Evolutionary conservation across 1,284 basidiomycete species (phyloP).

Genomic region (Apiotrichum sp.): DNA sequence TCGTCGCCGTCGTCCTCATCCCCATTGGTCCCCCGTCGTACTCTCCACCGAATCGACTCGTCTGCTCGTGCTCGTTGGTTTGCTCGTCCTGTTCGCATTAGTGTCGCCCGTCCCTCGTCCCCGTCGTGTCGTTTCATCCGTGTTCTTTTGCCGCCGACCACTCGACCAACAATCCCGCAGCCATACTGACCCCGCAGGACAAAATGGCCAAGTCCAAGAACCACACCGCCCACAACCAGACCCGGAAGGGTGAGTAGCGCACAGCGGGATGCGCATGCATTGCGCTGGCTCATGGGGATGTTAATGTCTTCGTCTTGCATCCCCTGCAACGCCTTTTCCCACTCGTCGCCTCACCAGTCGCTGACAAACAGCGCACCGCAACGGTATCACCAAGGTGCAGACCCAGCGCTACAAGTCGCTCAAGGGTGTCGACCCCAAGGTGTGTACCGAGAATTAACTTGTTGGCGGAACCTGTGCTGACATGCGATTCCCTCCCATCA

Average conservation of each 20-base stretch:
- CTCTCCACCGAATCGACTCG: too few species aligned
- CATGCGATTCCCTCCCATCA: neutral
- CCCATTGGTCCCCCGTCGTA: too few species aligned
- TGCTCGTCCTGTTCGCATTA: too few species aligned
- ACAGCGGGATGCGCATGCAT: neutral
- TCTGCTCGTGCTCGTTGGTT: too few species aligned
- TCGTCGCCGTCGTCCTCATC: too few species aligned
- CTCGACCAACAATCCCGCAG: too few species aligned
- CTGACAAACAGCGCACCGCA: constrained; percentile 69
- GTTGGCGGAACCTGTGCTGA: neutral
- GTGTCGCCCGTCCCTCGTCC: too few species aligned
- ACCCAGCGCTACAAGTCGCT: constrained; percentile 72
- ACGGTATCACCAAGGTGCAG: constrained; percentile 84
- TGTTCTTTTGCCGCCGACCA: too few species aligned
- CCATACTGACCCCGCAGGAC: constrained; percentile 1
- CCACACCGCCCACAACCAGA: constrained; percentile 74
- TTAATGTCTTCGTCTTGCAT: too few species aligned
- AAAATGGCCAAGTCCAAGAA: constrained; percentile 57
- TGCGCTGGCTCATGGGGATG: too few species aligned
- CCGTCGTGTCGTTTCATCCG: too few species aligned
- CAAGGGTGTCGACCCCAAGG: constrained; percentile 67
- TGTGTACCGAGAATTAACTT: constrained; percentile 19
- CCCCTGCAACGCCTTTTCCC: too few species aligned
- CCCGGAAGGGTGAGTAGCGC: constrained; percentile 46
- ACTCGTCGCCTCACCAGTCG: neutral